Base-by-base conservation (phyloP, 345 rosid species). In the Cardiospermum halicacabum region DNA sequence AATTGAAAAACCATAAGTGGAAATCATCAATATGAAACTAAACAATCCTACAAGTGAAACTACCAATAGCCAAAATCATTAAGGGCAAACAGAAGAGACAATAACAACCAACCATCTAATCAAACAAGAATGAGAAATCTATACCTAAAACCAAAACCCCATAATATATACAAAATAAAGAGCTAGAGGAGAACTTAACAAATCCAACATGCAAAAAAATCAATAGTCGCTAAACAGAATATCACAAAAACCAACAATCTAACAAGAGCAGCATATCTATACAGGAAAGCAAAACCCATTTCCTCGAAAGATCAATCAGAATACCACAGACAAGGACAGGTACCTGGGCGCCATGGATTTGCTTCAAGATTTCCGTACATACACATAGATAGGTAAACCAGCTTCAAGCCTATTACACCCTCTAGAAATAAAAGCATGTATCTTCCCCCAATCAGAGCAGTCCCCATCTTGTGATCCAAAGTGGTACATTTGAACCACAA, bases 381-480 rank as follows among this genome's bases (percentile, higher is more conserved):
- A 60, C 13, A 85, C 77, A 26, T 87, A 92, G 45, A 92, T 84
- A 4, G 98, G 98, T 48, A 89, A 61, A 9, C 92, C 92, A 80
- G 81, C 86, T 36, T 86, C 84, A 3, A 90, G 74, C 77, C 97
- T 78, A 66, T 81, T 75, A 75, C 88, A 79, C 76, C 89, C 98
- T 69, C 94, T 83, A 39, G 80, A 61, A 53, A 89, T 58, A 48
- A 92, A 25, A 43, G 45, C 48, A 55, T 88, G 83, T 26, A 84
- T 69, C 56, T 77, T 80, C 49, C 45, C 60, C 98, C 96, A 89
- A 71, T 82, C 71, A 47, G 61, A 60, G 4, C 48, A 51, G 16
- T 72, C 78, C 28, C 61, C 73, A n/a, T n/a, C n/a, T n/a, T 51
- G 69, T 58, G 85, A 50, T 65, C 45, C 42, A 58, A 89, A 77